phyloP scores from a whole-genome alignment of 2,329 filamentous ascomycete genomes.

The Mollisia scopiformis region DNA sequence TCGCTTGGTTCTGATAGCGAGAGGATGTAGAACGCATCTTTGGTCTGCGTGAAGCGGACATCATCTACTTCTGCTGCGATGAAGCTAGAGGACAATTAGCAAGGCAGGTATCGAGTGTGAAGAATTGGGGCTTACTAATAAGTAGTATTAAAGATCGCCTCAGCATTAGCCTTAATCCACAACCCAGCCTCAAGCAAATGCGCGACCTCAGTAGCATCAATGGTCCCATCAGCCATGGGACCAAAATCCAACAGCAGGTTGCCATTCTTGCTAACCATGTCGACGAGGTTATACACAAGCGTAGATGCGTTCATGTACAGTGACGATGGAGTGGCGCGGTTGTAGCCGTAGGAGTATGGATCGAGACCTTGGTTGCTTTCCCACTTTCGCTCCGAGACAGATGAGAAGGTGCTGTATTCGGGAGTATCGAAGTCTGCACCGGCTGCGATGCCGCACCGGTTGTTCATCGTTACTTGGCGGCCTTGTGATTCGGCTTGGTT shows the following conservation, averaged over 20 bases:
- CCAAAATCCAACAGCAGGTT: slow-evolving; percentile 61
- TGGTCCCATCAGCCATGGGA: slow-evolving; percentile 56
- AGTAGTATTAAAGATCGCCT: slow-evolving; percentile 60
- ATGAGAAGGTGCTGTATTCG: slow-evolving; percentile 55
- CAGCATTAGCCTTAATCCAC: slow-evolving; percentile 56
- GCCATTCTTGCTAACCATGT: slow-evolving; percentile 58
- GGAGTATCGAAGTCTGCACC: slow-evolving; percentile 61
- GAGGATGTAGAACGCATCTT: slow-evolving; percentile 55
- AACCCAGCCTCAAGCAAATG: slow-evolving; percentile 53
- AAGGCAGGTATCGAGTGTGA: neutral
- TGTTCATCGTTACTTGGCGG: slow-evolving; percentile 57
- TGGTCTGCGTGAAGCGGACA: slow-evolving; percentile 54
- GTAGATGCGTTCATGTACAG: slow-evolving; percentile 55
- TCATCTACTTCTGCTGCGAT: slow-evolving; percentile 47
- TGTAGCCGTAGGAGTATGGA: slow-evolving; percentile 62
- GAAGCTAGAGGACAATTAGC: slow-evolving; percentile 34
- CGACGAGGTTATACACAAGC: slow-evolving; percentile 51
- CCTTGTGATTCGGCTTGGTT: slow-evolving; percentile 42
- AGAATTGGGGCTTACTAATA: slow-evolving; percentile 42
- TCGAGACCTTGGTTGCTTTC: slow-evolving; percentile 63
- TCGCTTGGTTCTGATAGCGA: slow-evolving; percentile 46
- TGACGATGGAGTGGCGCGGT: slow-evolving; percentile 51
- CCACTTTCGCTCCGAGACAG: slow-evolving; percentile 59
- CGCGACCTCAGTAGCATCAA: slow-evolving; percentile 50
- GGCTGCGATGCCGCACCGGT: slow-evolving; percentile 56